A percentile compares a stretch with the other conserved stretches of the same genome.
Conservation (phyloP, 441 rosid species). For the Geranium incanum region DNA sequence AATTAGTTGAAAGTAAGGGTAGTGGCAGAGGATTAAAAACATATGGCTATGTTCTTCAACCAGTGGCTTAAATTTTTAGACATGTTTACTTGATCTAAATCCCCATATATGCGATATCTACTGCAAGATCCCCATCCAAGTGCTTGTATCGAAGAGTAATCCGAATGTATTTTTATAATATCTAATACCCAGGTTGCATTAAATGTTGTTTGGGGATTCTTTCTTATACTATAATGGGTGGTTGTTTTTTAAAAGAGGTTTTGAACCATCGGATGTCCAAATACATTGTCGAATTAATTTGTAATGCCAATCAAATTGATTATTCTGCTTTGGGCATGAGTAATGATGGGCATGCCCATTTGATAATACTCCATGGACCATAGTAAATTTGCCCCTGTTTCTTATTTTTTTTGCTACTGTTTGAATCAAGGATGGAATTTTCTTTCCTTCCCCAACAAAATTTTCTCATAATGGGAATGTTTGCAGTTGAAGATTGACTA, state of each 20-base stretch:
- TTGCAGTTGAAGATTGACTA: conserved; percentile 18
- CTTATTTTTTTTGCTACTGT: neutral
- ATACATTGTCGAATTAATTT: neutral
- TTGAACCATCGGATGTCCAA: neutral
- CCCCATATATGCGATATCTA: neutral
- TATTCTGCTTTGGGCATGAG: neutral
- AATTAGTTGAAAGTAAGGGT: neutral
- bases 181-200: neutral
- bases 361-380: neutral
- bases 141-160: neutral
- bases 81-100: neutral
- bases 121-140: neutral
- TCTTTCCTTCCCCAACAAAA: neutral
- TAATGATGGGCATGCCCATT: neutral
- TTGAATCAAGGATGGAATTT: neutral
- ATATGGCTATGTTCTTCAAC: neutral
- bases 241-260: neutral
- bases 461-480: neutral
- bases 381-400: neutral
- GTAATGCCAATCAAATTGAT: neutral
- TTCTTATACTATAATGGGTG: neutral
- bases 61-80: neutral
- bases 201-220: neutral
- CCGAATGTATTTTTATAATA: neutral
- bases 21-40: neutral